These are phyloP conservation scores for Penicillium sp. DNA, from an alignment of 2,329 filamentous ascomycete genomes.

Conservation along the genomic window DNA sequence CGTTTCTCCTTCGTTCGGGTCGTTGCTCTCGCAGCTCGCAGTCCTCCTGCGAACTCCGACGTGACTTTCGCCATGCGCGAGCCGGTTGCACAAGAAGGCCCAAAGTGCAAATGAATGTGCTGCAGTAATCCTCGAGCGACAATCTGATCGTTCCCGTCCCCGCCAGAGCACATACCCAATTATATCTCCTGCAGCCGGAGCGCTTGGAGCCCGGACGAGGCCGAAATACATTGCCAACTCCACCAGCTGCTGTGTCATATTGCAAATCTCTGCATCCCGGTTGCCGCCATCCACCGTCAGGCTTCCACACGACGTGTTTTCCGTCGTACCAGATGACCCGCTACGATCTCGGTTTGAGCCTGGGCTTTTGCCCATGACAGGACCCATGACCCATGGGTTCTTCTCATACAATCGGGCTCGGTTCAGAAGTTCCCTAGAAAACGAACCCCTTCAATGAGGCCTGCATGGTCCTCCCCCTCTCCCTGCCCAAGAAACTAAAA, in stretches of 20 bases:
- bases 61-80: constrained; percentile 13
- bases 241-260: constrained; percentile 28
- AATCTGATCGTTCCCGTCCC: not conserved
- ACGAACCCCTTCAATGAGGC: constrained; percentile 8
- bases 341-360: not conserved
- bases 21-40: not conserved
- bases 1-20: not conserved
- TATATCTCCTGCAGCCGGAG: constrained; percentile 2
- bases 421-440: constrained; percentile 7
- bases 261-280: constrained; percentile 1
- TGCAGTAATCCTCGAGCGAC: constrained; percentile 3
- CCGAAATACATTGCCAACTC: constrained; percentile 20
- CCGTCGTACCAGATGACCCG: constrained; percentile 11
- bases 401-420: not conserved
- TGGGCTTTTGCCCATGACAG: not conserved
- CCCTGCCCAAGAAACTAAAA: constrained; percentile 14
- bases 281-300: constrained; percentile 4
- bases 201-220: constrained; percentile 5
- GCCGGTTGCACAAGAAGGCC: constrained; percentile 14
- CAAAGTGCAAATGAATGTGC: not conserved
- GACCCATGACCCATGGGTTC: not conserved
- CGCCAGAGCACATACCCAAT: constrained; percentile 11
- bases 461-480: constrained; percentile 13
- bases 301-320: constrained; percentile 12
- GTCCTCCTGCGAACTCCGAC: not conserved